These are phyloP conservation scores for Coccomyxa sp. DNA, from an alignment of 139 green algal species.

Conservation along the genomic window DNA sequence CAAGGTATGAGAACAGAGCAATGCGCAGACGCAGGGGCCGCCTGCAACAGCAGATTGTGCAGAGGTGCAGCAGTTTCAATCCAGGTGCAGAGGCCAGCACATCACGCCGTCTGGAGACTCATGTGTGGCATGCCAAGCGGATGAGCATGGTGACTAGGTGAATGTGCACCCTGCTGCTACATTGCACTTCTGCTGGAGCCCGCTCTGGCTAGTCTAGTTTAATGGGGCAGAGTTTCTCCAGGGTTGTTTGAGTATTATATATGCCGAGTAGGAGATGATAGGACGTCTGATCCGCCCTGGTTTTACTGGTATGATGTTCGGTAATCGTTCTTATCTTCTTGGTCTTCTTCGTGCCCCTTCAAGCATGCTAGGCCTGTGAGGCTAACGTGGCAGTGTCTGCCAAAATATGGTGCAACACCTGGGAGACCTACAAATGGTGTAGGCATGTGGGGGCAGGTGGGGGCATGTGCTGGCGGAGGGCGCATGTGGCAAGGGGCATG, in stretches of 20 bases:
- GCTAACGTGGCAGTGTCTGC: background rate
- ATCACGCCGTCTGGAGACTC: conserved; percentile 44
- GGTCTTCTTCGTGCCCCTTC: background rate
- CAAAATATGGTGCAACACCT: background rate
- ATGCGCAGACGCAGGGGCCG: conserved; percentile 43
- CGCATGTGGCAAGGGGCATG: conserved; percentile 36
- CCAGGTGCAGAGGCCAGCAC: background rate
- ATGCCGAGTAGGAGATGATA: too few relatives aligned
- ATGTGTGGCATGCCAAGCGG: conserved; percentile 63
- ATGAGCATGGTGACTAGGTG: conserved; percentile 44
- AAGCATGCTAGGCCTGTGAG: background rate
- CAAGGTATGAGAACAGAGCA: background rate
- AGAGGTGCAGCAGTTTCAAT: conserved; percentile 11
- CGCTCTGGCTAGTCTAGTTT: too few relatives aligned
- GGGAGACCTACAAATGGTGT: background rate
- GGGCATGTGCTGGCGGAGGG: conserved; percentile 49
- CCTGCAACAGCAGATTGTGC: conserved; percentile 21
- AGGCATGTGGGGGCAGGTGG: conserved; percentile 23
- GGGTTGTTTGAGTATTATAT: too few relatives aligned
- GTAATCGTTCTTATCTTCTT: too few relatives aligned
- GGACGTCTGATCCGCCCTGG: background rate
- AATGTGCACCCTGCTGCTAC: background rate
- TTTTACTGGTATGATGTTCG: background rate
- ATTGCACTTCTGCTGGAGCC: too few relatives aligned
- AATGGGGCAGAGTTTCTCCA: too few relatives aligned